Percentiles rank a stretch among this genome's conserved stretches.
Evolutionary conservation across 83 land plant species (phyloP).

Genomic region (Isoetes engelmannii): DNA sequence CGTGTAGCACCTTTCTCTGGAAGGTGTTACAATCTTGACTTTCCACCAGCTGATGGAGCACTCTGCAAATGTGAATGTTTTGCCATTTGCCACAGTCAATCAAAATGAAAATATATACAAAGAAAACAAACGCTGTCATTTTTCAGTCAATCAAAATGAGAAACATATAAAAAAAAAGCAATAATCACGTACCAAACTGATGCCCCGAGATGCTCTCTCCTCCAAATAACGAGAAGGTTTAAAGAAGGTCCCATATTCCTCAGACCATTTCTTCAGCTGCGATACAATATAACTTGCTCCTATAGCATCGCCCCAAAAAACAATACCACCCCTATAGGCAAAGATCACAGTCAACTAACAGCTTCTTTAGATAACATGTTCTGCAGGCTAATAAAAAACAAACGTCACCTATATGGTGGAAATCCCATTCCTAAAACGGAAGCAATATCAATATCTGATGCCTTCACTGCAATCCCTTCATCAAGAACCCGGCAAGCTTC

Average conservation of each 20-base stretch:
- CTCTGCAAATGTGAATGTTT: neutral
- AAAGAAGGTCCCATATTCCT: slow-evolving; percentile 10
- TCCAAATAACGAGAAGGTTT: slow-evolving; percentile 10
- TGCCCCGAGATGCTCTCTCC: slow-evolving; percentile 6
- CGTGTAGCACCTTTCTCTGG: neutral
- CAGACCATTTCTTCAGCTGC: slow-evolving; percentile 14
- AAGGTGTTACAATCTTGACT: slow-evolving; percentile 4
- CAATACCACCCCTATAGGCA: slow-evolving; percentile 17
- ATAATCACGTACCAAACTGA: slow-evolving; percentile 10
- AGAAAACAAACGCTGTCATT: neutral
- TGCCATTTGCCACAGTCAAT: neutral
- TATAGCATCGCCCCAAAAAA: slow-evolving; percentile 21
- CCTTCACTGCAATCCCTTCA: slow-evolving; percentile 28
- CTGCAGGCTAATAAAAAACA: slow-evolving; percentile 4
- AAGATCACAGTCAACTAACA: neutral
- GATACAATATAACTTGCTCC: slow-evolving; percentile 5
- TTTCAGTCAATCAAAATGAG: neutral
- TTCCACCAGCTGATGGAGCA: neutral
- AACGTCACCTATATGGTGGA: slow-evolving; percentile 29
- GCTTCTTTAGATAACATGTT: neutral
- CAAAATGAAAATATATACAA: neutral
- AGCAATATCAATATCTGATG: slow-evolving; percentile 33
- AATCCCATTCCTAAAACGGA: slow-evolving; percentile 34
- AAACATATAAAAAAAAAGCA: neutral
- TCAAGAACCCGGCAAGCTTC: slow-evolving; percentile 42